These are phyloP conservation scores for Cladophialophora yegresii DNA, from an alignment of 2,329 filamentous ascomycete genomes.

Conservation along the genomic window DNA sequence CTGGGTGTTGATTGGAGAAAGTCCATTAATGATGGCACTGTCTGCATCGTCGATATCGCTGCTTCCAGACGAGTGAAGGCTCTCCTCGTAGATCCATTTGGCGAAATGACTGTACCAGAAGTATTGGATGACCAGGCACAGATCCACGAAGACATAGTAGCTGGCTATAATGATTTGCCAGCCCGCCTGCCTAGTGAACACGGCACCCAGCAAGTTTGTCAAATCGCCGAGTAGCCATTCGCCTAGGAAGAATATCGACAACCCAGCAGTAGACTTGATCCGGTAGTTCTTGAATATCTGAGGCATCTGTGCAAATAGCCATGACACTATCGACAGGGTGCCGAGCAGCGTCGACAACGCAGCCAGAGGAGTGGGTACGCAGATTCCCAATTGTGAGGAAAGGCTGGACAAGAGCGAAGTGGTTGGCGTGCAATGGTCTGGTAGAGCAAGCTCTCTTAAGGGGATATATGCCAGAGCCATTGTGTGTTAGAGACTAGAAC, in stretches of 20 bases:
- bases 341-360: conserved; percentile 63
- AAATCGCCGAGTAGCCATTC: conserved; percentile 68
- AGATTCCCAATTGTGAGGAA: conserved; percentile 62
- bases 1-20: conserved; percentile 42
- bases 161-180: conserved; percentile 67
- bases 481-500: not conserved
- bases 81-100: conserved; percentile 48
- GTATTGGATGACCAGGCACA: conserved; percentile 64
- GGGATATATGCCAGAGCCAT: conserved; percentile 21
- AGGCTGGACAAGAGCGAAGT: conserved; percentile 59
- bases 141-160: conserved; percentile 68
- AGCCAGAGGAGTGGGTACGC: conserved; percentile 64
- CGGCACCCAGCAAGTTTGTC: conserved; percentile 63
- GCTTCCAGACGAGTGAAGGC: conserved; percentile 36
- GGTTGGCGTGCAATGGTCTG: conserved; percentile 62
- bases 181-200: conserved; percentile 64
- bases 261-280: conserved; percentile 63
- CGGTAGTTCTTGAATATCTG: conserved; percentile 70
- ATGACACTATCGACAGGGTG: conserved; percentile 64
- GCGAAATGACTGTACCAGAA: conserved; percentile 65
- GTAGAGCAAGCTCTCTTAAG: conserved; percentile 44
- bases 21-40: conserved; percentile 42
- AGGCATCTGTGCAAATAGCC: conserved; percentile 69
- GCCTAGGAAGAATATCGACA: conserved; percentile 65
- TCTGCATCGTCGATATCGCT: conserved; percentile 38